A percentile compares a stretch with the other conserved stretches of the same genome.
Conservation (phyloP, 768 basidiomycete species). For the Phanerodontia chrysosporium region DNA sequence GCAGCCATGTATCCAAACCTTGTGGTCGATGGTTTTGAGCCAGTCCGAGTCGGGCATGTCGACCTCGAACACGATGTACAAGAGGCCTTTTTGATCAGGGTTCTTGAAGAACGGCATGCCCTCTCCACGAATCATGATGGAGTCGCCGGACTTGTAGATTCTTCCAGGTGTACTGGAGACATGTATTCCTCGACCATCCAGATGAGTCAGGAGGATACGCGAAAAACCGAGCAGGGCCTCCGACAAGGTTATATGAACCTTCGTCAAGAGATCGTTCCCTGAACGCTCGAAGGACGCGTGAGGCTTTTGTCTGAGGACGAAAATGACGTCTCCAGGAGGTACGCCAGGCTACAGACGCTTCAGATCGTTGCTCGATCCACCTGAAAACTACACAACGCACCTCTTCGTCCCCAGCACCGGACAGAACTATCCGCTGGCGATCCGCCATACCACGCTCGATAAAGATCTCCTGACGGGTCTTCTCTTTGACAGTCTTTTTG, state of each 20-base stretch:
- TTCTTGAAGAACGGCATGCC: constrained; percentile 83
- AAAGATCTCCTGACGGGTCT: constrained; percentile 82
- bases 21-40: constrained; percentile 59
- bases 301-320: constrained; percentile 60
- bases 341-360: constrained; percentile 59
- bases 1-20: constrained; percentile 35
- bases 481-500: constrained; percentile 76
- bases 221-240: constrained; percentile 96
- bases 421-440: constrained; percentile 78
- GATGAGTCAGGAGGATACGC: constrained; percentile 82
- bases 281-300: constrained; percentile 84
- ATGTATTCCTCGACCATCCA: constrained; percentile 89
- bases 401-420: constrained; percentile 91
- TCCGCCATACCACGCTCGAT: constrained; percentile 86
- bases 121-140: constrained; percentile 74
- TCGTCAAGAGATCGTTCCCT: constrained; percentile 75
- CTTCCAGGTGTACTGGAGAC: constrained; percentile 71
- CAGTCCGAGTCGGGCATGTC: constrained; percentile 87
- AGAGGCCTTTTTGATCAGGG: constrained; percentile 67
- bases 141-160: constrained; percentile 69
- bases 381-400: constrained; percentile 33
- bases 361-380: not conserved
- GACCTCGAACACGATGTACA: constrained; percentile 77
- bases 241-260: constrained; percentile 82
- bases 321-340: constrained; percentile 88